These are phyloP conservation scores for Solanum bulbocastanum DNA, from an alignment of 257 asterid genomes.

Conservation along the genomic window DNA sequence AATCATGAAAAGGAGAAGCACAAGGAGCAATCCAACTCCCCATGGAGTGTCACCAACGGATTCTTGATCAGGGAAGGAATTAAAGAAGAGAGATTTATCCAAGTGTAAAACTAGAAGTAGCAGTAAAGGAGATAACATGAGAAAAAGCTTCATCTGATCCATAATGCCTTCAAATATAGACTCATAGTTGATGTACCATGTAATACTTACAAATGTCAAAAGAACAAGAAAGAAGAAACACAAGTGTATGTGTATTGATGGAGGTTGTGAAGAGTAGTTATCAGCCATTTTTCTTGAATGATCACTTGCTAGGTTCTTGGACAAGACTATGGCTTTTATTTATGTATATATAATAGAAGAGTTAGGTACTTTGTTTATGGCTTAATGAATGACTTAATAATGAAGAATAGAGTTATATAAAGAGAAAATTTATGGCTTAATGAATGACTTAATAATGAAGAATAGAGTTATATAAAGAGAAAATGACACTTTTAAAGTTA, in stretches of 20 bases:
- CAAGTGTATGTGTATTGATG: conserved; percentile 38
- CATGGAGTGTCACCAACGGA: conserved; percentile 75
- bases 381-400: neutral
- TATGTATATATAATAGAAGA: neutral
- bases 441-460: neutral
- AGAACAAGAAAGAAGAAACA: conserved; percentile 58
- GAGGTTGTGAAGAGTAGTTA: conserved; percentile 25
- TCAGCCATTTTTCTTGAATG: conserved; percentile 32
- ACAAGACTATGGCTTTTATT: neutral
- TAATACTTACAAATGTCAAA: conserved; percentile 47
- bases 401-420: neutral
- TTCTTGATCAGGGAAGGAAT: conserved; percentile 44
- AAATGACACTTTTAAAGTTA: neutral
- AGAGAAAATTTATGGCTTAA: neutral
- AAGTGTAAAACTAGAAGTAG: conserved; percentile 52
- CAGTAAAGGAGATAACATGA: conserved; percentile 65
- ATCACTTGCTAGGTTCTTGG: neutral
- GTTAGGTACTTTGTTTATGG: neutral
- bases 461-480: neutral
- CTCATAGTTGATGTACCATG: conserved; percentile 76
- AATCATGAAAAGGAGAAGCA: conserved; percentile 68
- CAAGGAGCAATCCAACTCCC: conserved; percentile 74
- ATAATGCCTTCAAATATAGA: conserved; percentile 53
- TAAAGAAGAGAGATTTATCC: conserved; percentile 27
- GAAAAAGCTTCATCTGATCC: conserved; percentile 51